phyloP scores from a whole-genome alignment of 306 rosid genomes.

The Parietaria judaica region DNA sequence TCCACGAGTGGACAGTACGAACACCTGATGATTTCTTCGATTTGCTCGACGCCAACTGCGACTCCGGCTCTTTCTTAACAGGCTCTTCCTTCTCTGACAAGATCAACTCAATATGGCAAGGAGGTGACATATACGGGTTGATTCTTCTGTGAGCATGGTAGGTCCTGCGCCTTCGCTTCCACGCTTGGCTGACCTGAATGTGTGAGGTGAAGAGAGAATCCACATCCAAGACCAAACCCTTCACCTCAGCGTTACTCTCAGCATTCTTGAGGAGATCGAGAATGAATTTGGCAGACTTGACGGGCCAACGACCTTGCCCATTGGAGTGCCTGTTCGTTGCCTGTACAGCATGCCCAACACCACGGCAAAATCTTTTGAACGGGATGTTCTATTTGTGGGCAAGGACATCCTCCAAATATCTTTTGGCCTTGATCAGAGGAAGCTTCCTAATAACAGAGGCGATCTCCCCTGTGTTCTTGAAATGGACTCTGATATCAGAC shows the following conservation, averaged over 20 bases:
- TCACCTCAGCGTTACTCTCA: constrained; percentile 91
- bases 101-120: constrained; percentile 84
- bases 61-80: constrained; percentile 82
- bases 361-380: constrained; percentile 75
- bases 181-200: constrained; percentile 88
- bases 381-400: constrained; percentile 96
- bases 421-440: constrained; percentile 67
- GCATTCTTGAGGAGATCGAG: constrained; percentile 91
- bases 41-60: constrained; percentile 73
- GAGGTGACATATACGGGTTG: constrained; percentile 92
- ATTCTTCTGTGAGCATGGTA: constrained; percentile 95
- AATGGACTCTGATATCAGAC: constrained; percentile 81
- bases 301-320: constrained; percentile 98
- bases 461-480: constrained; percentile 91
- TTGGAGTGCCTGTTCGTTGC: constrained; percentile 88
- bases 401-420: constrained; percentile 82
- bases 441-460: constrained; percentile 67
- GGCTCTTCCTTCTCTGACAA: constrained; percentile 89
- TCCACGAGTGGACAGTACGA: constrained; percentile 27
- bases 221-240: constrained; percentile 88
- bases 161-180: constrained; percentile 84
- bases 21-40: constrained; percentile 51
- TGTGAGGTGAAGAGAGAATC: constrained; percentile 70
- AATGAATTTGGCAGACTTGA: constrained; percentile 72
- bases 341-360: constrained; percentile 93